Evolutionary conservation across 306 rosid species (phyloP), one percentile per base, ranked within the genome.

Genomic region (Fragaria iinumae): DNA sequence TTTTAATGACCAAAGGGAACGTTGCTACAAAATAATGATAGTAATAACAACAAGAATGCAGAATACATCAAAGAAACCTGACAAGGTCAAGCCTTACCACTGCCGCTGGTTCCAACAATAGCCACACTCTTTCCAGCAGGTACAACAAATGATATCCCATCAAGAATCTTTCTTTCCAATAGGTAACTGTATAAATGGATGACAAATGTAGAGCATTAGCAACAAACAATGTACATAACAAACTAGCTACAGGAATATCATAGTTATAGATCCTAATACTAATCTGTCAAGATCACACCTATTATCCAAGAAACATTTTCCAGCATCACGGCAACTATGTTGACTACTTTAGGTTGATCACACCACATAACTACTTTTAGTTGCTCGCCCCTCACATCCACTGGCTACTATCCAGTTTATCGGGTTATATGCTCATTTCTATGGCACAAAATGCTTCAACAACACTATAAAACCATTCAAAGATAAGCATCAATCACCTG

Each of bases 121-220:
- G 98, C 98, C 82, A 95, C 97, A 84, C 97, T 95, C 90, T 92
- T 92, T 77, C 98, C 97, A 41, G 97, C 93, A 23, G 98, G 96
- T 56, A 95, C 93, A 76, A 80, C 70, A 77, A 95, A 87, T 67
- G 98, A 95, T 83, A 95, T 77, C 71, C 93, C 97, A 81, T 89
- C 97, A 72, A 95, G 98, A 90, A 95, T 95, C 86, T 92, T 92
- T 81, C 97, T 90, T 72, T 89, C 98, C 49, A 88, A 44, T 63
- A 92, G 81, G 84, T 95, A 92, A 79, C 98, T 95, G 93, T 67
- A 74, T 73, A 56, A 16, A 69, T 75, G 79, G 70, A 55, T 75
- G 18, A 68, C n/a, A 62, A 20, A 55, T 23, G n/a, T 17, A 32
- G 50, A 32, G 79, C 59, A 82, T 71, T 43, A 81, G 76, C 52